A percentile compares a stretch with the other conserved stretches of the same genome.
phyloP scores from a whole-genome alignment of 306 rosid genomes.

The Vachellia pachyceras region DNA sequence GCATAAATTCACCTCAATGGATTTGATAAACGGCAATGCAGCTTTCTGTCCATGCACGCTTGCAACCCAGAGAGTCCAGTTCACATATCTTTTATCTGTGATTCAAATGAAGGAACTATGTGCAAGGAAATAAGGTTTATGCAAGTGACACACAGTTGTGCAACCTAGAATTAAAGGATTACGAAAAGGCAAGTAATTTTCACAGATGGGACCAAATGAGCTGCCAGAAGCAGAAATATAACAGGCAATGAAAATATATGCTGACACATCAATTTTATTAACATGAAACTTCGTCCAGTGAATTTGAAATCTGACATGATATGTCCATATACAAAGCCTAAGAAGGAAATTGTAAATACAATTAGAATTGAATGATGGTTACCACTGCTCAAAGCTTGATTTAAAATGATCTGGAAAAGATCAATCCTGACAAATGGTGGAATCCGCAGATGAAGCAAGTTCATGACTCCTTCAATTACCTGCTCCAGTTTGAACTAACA shows the following conservation, averaged over 20 bases:
- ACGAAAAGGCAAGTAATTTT: neutral
- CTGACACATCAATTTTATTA: neutral
- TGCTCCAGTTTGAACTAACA: slow-evolving; percentile 50
- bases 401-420: slow-evolving; percentile 81
- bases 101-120: slow-evolving; percentile 40
- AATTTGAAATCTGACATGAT: neutral
- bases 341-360: neutral
- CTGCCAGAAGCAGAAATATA: slow-evolving; percentile 16
- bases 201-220: neutral
- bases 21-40: slow-evolving; percentile 76
- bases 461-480: slow-evolving; percentile 88
- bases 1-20: slow-evolving; percentile 75
- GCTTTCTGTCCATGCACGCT: slow-evolving; percentile 86
- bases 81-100: slow-evolving; percentile 82
- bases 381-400: slow-evolving; percentile 84
- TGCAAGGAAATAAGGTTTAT: neutral
- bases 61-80: slow-evolving; percentile 87
- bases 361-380: slow-evolving; percentile 38
- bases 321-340: neutral
- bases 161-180: slow-evolving; percentile 16
- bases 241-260: neutral
- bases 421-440: slow-evolving; percentile 91
- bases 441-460: slow-evolving; percentile 73
- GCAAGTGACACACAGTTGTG: slow-evolving; percentile 32
- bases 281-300: slow-evolving; percentile 2